Evolutionary conservation across 768 basidiomycete species (phyloP), one percentile per base, ranked within the genome.

Genomic region (Auricularia cornea): DNA sequence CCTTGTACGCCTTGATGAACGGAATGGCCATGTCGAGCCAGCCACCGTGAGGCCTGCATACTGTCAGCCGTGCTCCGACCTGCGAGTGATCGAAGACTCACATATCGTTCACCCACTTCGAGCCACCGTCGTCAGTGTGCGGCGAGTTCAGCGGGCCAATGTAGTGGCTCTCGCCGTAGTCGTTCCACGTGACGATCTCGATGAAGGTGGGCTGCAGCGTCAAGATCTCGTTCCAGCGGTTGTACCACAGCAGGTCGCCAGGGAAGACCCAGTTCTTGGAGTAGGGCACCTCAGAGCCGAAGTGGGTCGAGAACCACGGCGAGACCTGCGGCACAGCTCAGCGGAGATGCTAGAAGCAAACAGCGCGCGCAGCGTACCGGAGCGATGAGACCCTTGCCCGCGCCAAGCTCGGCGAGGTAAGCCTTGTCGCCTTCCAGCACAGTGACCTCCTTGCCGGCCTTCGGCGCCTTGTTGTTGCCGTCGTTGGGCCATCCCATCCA

Each of bases 301-400:
- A 89, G 71, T 88, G 87, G 72, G 86, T 87, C 73, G 84, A 89
- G 78, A 89, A 89, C 84, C 84, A 86, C 11, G 89, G 88, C 3
- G 86, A 86, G 29, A 88, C 83, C 23, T 40, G 32, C 23, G 14
- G 16, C 35, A 8, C 8, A 10, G 35, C 10, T 38, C 10, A 31
- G 14, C n/a, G n/a, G n/a, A n/a, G n/a, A n/a, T n/a, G n/a, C n/a
- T n/a, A n/a, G n/a, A n/a, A n/a, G n/a, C n/a, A n/a, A n/a, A n/a
- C n/a, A n/a, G n/a, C n/a, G n/a, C n/a, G n/a, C n/a, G n/a, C 26
- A 4, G 16, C 30, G 3, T 26, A 44, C 29, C 20, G 29, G 40
- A 16, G 71, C 70, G 70, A 73, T 73, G 64, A 71, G 72, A 1
- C 59, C 52, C 66, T 70, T 71, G 31, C 66, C 66, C n/a, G 26